Percentiles rank a stretch among this genome's conserved stretches.
phyloP scores from a whole-genome alignment of 345 rosid species.

The Cardamine occulta region DNA sequence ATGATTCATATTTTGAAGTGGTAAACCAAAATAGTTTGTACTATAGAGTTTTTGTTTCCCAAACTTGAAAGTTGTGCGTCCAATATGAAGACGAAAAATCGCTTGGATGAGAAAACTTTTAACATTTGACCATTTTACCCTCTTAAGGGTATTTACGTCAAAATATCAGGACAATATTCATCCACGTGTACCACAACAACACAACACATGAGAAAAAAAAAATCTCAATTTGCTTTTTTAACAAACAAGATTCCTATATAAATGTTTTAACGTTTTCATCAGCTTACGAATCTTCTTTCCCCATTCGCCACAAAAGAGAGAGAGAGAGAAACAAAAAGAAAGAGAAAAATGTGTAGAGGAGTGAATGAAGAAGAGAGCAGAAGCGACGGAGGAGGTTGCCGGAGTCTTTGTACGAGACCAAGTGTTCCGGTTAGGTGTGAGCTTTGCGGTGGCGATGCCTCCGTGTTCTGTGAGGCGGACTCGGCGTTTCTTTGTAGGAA shows the following conservation, averaged over 20 bases:
- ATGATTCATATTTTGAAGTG: conserved; percentile 3
- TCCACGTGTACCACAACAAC: conserved; percentile 41
- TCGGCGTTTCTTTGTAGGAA: conserved; percentile 67
- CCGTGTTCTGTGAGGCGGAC: conserved; percentile 81
- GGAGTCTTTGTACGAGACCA: conserved; percentile 33
- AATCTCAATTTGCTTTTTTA: conserved; percentile 15
- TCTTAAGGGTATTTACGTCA: conserved; percentile 38
- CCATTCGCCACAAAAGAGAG: background rate
- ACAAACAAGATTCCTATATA: conserved; percentile 34
- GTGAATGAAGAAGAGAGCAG: conserved; percentile 38
- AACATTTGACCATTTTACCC: conserved; percentile 4
- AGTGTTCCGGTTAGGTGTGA: conserved; percentile 53
- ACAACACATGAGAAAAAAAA: conserved; percentile 12
- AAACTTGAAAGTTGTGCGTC: conserved; percentile 30
- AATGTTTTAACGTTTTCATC: conserved; percentile 31
- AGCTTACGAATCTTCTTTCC: conserved; percentile 17
- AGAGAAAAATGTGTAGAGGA: conserved; percentile 62
- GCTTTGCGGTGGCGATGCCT: conserved; percentile 64
- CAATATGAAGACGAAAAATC: conserved; percentile 3
- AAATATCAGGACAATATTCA: conserved; percentile 33
- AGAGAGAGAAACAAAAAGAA: background rate
- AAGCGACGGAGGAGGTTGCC: conserved; percentile 31
- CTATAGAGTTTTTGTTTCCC: conserved; percentile 1
- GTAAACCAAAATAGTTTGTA: conserved; percentile 1
- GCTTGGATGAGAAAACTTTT: conserved; percentile 29